Evolutionary conservation across 2,329 filamentous ascomycete species (phyloP).

Genomic region (Didymella pinodella): DNA sequence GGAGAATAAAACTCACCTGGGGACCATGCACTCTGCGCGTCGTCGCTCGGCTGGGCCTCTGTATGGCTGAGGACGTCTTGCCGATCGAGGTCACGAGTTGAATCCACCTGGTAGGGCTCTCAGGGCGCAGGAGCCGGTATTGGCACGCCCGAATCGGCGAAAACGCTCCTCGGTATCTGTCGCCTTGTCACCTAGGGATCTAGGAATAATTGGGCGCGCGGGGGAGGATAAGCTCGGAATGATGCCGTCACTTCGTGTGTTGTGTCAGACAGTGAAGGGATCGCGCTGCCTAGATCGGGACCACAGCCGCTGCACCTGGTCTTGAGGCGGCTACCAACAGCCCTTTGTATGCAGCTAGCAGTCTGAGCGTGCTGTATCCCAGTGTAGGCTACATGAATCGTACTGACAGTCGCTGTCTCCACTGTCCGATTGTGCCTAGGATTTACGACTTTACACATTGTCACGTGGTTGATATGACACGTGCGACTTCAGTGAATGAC

Average conservation of each 20-base stretch:
- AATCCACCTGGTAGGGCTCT: slow-evolving; percentile 35
- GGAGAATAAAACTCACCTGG: slow-evolving; percentile 44
- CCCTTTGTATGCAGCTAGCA: slow-evolving; percentile 12
- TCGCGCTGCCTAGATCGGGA: slow-evolving; percentile 32
- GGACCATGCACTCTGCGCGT: slow-evolving; percentile 51
- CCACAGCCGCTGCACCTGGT: slow-evolving; percentile 11
- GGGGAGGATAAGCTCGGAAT: slow-evolving; percentile 51
- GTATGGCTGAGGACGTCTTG: slow-evolving; percentile 46
- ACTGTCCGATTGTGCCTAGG: slow-evolving; percentile 8
- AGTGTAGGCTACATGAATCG: slow-evolving; percentile 5
- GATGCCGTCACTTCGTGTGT: slow-evolving; percentile 44
- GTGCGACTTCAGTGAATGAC: not conserved
- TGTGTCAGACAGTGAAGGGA: slow-evolving; percentile 33
- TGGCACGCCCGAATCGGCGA: slow-evolving; percentile 43
- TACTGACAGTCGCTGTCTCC: slow-evolving; percentile 3
- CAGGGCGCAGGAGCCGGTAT: slow-evolving; percentile 38
- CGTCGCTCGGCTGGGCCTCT: slow-evolving; percentile 47
- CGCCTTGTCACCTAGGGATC: slow-evolving; percentile 36
- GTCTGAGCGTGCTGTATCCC: slow-evolving; percentile 2
- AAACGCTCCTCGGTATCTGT: slow-evolving; percentile 27
- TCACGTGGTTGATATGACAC: slow-evolving; percentile 16
- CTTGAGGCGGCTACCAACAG: slow-evolving; percentile 11
- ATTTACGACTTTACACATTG: not conserved
- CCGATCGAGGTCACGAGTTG: slow-evolving; percentile 41
- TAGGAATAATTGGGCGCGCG: slow-evolving; percentile 32